A percentile compares a stretch with the other conserved stretches of the same genome.
These are phyloP conservation scores for Mycena rosella DNA, from an alignment of 768 basidiomycete species.

Conservation along the genomic window DNA sequence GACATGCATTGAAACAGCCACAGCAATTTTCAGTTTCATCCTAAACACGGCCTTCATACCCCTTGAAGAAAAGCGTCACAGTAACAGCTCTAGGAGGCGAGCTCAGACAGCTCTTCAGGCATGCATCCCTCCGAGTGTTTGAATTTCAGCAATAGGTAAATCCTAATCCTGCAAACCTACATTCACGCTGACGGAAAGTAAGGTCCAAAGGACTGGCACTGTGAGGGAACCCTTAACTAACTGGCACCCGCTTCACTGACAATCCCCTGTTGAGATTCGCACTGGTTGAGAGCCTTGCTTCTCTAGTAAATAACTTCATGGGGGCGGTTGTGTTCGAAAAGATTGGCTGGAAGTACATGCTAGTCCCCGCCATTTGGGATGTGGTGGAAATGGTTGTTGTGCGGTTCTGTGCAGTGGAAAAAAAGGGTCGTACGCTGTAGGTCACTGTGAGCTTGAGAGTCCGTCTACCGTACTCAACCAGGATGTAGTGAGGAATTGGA, in stretches of 20 bases:
- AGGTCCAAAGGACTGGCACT: conserved; percentile 28
- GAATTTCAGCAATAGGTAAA: conserved; percentile 2
- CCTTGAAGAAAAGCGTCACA: conserved; percentile 10
- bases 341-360: conserved; percentile 30
- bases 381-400: conserved; percentile 18
- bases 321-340: conserved; percentile 26
- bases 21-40: conserved; percentile 24
- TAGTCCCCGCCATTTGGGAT: conserved; percentile 23
- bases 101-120: conserved; percentile 14
- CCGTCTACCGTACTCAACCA: neutral
- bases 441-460: neutral
- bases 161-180: neutral
- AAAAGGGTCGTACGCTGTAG: conserved; percentile 28
- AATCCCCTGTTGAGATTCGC: conserved; percentile 5
- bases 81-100: neutral
- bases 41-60: conserved; percentile 28
- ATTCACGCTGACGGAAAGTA: neutral
- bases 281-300: conserved; percentile 21
- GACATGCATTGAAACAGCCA: neutral
- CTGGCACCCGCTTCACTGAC: too few species aligned
- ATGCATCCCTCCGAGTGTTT: conserved; percentile 30
- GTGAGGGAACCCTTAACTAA: neutral
- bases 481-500: conserved; percentile 29
- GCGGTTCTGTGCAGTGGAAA: conserved; percentile 32
- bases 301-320: conserved; percentile 23